These are phyloP conservation scores for Asterophora parasitica DNA, from an alignment of 768 basidiomycete species.

Conservation along the genomic window DNA sequence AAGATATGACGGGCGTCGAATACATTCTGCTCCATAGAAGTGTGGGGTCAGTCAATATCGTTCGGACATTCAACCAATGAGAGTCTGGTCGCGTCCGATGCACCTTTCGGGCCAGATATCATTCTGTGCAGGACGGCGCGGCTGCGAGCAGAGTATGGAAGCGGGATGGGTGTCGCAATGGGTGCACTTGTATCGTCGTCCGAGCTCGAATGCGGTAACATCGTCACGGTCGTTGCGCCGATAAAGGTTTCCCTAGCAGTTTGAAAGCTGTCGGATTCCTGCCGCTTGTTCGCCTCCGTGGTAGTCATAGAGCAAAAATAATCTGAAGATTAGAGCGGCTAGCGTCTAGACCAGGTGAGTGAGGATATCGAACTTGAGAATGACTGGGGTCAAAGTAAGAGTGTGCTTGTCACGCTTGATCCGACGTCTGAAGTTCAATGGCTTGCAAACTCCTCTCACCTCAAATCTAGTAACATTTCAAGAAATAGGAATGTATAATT, in stretches of 20 bases:
- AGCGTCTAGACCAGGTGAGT: not conserved
- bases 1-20: slow-evolving; percentile 6
- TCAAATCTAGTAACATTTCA: too few species aligned
- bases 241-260: too few species aligned
- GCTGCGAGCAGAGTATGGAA: slow-evolving; percentile 25
- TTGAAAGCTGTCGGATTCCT: not conserved
- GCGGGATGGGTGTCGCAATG: slow-evolving; percentile 28
- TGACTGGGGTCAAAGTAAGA: too few species aligned
- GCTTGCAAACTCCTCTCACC: too few species aligned
- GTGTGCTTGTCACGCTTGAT: too few species aligned
- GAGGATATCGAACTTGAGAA: not conserved
- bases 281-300: not conserved
- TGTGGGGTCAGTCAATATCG: not conserved
- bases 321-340: too few species aligned
- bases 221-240: not conserved
- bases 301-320: not conserved
- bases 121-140: slow-evolving; percentile 24
- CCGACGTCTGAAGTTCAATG: too few species aligned
- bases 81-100: not conserved
- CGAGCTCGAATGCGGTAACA: not conserved
- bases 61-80: not conserved
- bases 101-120: slow-evolving; percentile 24
- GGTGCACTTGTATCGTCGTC: not conserved
- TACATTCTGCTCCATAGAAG: slow-evolving; percentile 4
- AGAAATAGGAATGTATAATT: too few species aligned